Percentiles rank a stretch among this genome's conserved stretches.
Evolutionary conservation across 2,329 filamentous ascomycete genomes (phyloP).

Genomic region (Parasarocladium wereldwijsianum): DNA sequence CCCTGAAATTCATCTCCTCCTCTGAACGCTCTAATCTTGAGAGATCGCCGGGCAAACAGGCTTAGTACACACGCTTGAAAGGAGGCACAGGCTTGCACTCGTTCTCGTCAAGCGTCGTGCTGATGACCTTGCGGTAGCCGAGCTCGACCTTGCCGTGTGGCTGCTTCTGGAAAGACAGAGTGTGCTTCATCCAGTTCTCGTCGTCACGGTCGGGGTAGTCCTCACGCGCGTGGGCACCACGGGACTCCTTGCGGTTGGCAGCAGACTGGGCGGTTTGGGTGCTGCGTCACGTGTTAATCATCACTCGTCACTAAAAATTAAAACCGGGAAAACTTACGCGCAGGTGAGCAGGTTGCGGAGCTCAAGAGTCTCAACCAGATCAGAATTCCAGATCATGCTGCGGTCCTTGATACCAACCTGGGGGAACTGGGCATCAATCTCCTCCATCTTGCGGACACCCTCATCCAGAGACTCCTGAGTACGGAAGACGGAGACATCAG

Average conservation of each 20-base stretch:
- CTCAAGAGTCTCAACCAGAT: slow-evolving; percentile 92
- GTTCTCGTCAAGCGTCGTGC: slow-evolving; percentile 75
- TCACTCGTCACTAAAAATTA: too few relatives aligned
- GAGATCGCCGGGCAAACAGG: background rate
- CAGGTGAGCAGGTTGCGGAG: slow-evolving; percentile 91
- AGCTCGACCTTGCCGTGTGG: slow-evolving; percentile 80
- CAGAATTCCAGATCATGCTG: slow-evolving; percentile 99
- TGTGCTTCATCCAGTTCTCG: slow-evolving; percentile 99
- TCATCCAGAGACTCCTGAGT: slow-evolving; percentile 88
- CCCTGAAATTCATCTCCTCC: background rate
- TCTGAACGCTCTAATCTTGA: slow-evolving; percentile 1
- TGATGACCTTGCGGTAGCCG: slow-evolving; percentile 70
- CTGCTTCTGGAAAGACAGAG: slow-evolving; percentile 85
- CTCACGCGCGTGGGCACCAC: slow-evolving; percentile 93
- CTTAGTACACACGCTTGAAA: slow-evolving; percentile 85
- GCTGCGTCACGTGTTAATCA: slow-evolving; percentile 23
- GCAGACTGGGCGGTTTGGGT: slow-evolving; percentile 85
- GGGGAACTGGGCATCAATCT: slow-evolving; percentile 66
- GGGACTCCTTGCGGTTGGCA: slow-evolving; percentile 89
- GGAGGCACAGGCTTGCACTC: slow-evolving; percentile 95
- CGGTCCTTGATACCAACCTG: slow-evolving; percentile 93
- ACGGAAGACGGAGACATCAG: slow-evolving; percentile 91
- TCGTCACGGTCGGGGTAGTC: slow-evolving; percentile 94
- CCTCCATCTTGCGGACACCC: slow-evolving; percentile 75
- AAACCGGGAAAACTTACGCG: slow-evolving; percentile 51